Conservation (phyloP, 83 land plant species). For the Isoetes engelmannii region DNA sequence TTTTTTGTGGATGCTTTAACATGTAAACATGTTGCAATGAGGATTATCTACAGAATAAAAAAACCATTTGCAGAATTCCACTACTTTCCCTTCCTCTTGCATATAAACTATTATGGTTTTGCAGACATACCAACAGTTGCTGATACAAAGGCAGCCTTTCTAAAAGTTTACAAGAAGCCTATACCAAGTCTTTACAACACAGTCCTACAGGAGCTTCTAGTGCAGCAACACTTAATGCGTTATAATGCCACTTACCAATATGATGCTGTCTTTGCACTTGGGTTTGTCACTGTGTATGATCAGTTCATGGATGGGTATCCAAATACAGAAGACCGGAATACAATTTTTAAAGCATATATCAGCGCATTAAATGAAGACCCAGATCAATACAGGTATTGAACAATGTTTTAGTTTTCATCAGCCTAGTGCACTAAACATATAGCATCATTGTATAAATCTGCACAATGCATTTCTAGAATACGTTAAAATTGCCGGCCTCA, state of each 20-base stretch:
- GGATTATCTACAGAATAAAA: too few species aligned
- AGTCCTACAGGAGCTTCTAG: constrained; percentile 84
- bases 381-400: constrained; percentile 67
- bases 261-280: constrained; percentile 93
- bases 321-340: constrained; percentile 63
- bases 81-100: too few species aligned
- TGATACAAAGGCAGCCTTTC: constrained; percentile 72
- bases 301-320: constrained; percentile 99
- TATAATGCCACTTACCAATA: constrained; percentile 75
- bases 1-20: too few species aligned
- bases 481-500: too few species aligned
- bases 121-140: constrained; percentile 80
- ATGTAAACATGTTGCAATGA: too few species aligned
- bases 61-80: too few species aligned
- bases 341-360: constrained; percentile 79
- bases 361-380: constrained; percentile 80
- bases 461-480: too few species aligned
- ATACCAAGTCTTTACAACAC: constrained; percentile 91
- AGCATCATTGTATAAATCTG: too few species aligned
- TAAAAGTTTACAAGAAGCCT: constrained; percentile 66
- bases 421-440: too few species aligned
- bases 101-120: constrained; percentile 5
- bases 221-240: constrained; percentile 94
- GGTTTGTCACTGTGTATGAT: constrained; percentile 93
- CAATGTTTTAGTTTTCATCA: background rate